Conservation (phyloP, 2,329 filamentous ascomycete species). For the Lasiodiplodia gonubiensis region DNA sequence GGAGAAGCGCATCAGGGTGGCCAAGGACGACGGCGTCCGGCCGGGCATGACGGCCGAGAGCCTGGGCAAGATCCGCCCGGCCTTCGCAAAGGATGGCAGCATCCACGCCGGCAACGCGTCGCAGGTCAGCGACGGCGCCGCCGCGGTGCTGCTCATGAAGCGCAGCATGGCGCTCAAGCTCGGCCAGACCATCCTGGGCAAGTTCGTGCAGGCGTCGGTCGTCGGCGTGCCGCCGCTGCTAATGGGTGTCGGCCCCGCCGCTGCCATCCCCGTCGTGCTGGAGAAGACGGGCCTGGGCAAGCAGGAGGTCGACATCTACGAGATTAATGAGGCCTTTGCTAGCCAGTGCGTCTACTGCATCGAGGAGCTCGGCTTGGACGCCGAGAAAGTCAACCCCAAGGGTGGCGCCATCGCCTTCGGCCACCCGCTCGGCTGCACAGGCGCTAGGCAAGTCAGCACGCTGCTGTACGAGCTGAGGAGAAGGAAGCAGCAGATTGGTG, state of each 20-base stretch:
- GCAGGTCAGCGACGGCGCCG: slow-evolving; percentile 92
- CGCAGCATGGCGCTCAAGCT: slow-evolving; percentile 87
- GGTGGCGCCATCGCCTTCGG: slow-evolving; percentile 96
- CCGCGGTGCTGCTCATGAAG: slow-evolving; percentile 94
- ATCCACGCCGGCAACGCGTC: slow-evolving; percentile 97
- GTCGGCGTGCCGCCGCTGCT: slow-evolving; percentile 90
- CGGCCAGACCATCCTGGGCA: slow-evolving; percentile 87
- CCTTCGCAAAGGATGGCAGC: slow-evolving; percentile 87
- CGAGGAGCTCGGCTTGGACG: slow-evolving; percentile 81
- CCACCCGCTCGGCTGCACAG: slow-evolving; percentile 93
- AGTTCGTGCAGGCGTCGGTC: slow-evolving; percentile 84
- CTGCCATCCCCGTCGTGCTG: slow-evolving; percentile 91
- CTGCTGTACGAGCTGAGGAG: slow-evolving; percentile 87
- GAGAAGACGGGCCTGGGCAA: slow-evolving; percentile 83
- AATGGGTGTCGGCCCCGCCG: slow-evolving; percentile 96
- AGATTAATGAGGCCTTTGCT: slow-evolving; percentile 99
- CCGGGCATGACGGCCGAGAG: slow-evolving; percentile 85
- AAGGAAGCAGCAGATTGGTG: slow-evolving; percentile 81
- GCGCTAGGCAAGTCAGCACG: slow-evolving; percentile 90
- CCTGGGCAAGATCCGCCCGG: slow-evolving; percentile 86
- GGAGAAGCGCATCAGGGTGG: slow-evolving; percentile 80
- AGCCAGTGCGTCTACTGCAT: slow-evolving; percentile 93
- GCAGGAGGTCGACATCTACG: slow-evolving; percentile 90
- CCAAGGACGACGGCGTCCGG: slow-evolving; percentile 85
- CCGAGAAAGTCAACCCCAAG: slow-evolving; percentile 94